A percentile compares a stretch with the other conserved stretches of the same genome.
These are phyloP conservation scores for Metschnikowia kofuensis DNA, from an alignment of 805 yeast species.

Conservation along the genomic window DNA sequence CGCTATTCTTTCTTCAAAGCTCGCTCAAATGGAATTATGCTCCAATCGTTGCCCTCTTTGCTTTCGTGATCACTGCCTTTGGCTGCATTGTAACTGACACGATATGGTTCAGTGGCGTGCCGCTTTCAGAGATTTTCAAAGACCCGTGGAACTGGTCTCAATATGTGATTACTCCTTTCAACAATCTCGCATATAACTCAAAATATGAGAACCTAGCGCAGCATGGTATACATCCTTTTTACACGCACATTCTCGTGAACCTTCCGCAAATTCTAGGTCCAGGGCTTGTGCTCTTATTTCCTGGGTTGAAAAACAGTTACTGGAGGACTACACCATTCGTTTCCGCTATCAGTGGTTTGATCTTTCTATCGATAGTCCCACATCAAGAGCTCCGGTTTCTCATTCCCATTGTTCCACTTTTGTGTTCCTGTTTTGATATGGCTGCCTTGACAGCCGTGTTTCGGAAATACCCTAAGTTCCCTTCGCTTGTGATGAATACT, in stretches of 20 bases:
- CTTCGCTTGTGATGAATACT: conserved; percentile 25
- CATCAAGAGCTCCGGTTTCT: conserved; percentile 95
- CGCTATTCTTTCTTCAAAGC: conserved; percentile 43
- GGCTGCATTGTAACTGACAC: conserved; percentile 57
- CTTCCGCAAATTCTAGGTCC: conserved; percentile 86
- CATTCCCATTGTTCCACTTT: conserved; percentile 71
- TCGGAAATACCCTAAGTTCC: conserved; percentile 3
- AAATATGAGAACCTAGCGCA: conserved; percentile 52
- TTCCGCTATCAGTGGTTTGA: conserved; percentile 59
- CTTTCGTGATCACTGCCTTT: conserved; percentile 35
- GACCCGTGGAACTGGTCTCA: conserved; percentile 18
- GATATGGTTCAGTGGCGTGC: conserved; percentile 24
- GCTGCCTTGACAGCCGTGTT: conserved; percentile 19
- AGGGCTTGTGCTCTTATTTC: conserved; percentile 44
- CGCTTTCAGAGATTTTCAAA: conserved; percentile 1
- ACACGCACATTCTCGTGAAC: conserved; percentile 71
- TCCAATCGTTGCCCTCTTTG: conserved; percentile 22
- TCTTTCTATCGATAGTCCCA: conserved; percentile 65
- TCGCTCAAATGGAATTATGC: conserved; percentile 35
- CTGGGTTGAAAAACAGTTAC: conserved; percentile 32
- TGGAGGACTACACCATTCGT: conserved; percentile 54
- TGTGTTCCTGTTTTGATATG: conserved; percentile 55
- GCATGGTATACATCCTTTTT: conserved; percentile 84
- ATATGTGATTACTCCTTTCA: conserved; percentile 66
- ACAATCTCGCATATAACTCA: conserved; percentile 72